Percentiles rank a stretch among this genome's conserved stretches.
phyloP scores from a whole-genome alignment of 2,329 filamentous ascomycete species.

The Gliomastix tumulicola region DNA sequence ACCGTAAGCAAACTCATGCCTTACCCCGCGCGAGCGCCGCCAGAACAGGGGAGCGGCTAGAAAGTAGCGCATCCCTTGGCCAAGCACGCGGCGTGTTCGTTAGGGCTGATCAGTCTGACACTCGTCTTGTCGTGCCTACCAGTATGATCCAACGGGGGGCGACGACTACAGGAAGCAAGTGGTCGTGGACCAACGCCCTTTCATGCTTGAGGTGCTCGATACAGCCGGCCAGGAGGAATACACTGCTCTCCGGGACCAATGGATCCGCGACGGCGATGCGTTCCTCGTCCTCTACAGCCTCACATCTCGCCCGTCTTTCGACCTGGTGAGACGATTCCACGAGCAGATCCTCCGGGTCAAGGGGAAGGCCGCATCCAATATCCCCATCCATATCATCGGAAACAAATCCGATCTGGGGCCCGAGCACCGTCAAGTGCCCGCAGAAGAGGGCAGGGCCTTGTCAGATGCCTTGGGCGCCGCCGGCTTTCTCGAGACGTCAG shows the following conservation, averaged over 20 bases:
- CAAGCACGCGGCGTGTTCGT: background rate
- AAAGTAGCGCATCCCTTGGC: no score
- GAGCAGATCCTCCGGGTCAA: slow-evolving; percentile 96
- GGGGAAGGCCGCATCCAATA: slow-evolving; percentile 65
- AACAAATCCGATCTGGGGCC: slow-evolving; percentile 90
- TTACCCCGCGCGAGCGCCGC: no score
- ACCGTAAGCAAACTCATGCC: no score
- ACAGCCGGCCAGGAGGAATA: slow-evolving; percentile 98
- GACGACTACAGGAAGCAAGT: slow-evolving; percentile 83
- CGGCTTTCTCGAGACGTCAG: slow-evolving; percentile 92
- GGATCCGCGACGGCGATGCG: slow-evolving; percentile 95
- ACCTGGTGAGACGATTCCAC: slow-evolving; percentile 89
- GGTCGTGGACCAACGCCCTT: slow-evolving; percentile 88
- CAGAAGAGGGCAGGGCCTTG: slow-evolving; percentile 85
- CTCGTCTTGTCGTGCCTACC: no score
- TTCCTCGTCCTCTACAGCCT: slow-evolving; percentile 98
- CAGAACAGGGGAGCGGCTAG: no score
- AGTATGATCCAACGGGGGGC: slow-evolving; percentile 84
- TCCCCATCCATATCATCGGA: slow-evolving; percentile 78
- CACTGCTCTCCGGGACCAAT: slow-evolving; percentile 90
- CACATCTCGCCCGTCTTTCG: slow-evolving; percentile 90
- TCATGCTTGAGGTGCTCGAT: slow-evolving; percentile 95
- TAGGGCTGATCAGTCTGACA: no score
- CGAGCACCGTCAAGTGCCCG: slow-evolving; percentile 91
- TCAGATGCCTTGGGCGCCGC: slow-evolving; percentile 90